Percentiles rank a stretch among this genome's conserved stretches.
Conservation (phyloP, 1,284 basidiomycete genomes). For the Malassezia japonica region DNA sequence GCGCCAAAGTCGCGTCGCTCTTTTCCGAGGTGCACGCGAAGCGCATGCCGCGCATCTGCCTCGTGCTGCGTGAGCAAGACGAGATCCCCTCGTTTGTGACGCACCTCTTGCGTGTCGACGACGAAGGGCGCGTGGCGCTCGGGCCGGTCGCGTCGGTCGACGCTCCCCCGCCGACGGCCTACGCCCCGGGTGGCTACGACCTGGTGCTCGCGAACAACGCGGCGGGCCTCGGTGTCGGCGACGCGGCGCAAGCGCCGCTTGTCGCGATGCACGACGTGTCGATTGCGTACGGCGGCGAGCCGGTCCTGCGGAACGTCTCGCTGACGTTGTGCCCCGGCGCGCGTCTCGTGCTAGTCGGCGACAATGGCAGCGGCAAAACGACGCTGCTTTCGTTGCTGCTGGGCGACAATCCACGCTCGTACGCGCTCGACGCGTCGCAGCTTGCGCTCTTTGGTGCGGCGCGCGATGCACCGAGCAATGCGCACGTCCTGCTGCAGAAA, state of each 20-base stretch:
- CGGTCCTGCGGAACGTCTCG: conserved; percentile 50
- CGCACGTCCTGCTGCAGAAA: conserved; percentile 24
- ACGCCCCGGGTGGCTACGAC: conserved; percentile 15
- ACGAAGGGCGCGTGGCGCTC: conserved; percentile 52
- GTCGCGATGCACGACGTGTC: conserved; percentile 61
- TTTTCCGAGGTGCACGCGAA: conserved; percentile 57
- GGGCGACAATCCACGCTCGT: conserved; percentile 90
- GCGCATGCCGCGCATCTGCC: conserved; percentile 55
- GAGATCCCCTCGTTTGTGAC: conserved; percentile 72
- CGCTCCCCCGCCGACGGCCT: neutral
- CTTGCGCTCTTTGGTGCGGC: conserved; percentile 30
- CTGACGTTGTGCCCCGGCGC: conserved; percentile 24
- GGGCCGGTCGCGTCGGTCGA: conserved; percentile 39
- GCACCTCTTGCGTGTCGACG: conserved; percentile 59
- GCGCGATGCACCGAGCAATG: conserved; percentile 34
- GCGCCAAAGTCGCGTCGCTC: conserved; percentile 18
- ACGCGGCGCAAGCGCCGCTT: conserved; percentile 50
- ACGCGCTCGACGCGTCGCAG: conserved; percentile 51
- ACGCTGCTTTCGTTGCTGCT: conserved; percentile 83
- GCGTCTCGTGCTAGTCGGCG: conserved; percentile 47
- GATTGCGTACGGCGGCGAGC: conserved; percentile 62
- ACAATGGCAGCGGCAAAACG: conserved; percentile 69
- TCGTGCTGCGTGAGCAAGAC: conserved; percentile 72
- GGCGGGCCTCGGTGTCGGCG: conserved; percentile 16
- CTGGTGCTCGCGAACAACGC: conserved; percentile 10